A percentile compares a stretch with the other conserved stretches of the same genome.
Conservation (phyloP, 805 yeast genomes). For the Candida lessepsii region DNA sequence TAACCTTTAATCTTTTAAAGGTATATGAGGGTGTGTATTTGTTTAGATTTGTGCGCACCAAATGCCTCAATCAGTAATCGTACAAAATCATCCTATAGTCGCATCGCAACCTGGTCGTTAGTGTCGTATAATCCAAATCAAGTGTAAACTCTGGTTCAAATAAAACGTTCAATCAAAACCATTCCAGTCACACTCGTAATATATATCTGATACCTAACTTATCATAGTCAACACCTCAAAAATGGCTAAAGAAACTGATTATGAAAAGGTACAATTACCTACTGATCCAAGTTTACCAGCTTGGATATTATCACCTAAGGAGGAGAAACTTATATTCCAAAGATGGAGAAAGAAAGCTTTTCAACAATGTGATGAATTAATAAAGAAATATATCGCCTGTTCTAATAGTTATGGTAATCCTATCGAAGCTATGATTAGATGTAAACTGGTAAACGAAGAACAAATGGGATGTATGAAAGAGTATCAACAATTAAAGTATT, state of each 20-base stretch:
- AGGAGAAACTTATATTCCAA: slow-evolving; percentile 69
- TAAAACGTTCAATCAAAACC: too few relatives aligned
- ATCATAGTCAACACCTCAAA: too few relatives aligned
- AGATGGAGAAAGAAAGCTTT: slow-evolving; percentile 70
- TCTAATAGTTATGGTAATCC: slow-evolving; percentile 56
- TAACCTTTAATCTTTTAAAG: too few relatives aligned
- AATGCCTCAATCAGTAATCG: neutral
- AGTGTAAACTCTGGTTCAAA: too few relatives aligned
- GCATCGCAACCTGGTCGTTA: too few relatives aligned
- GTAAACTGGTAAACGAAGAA: slow-evolving; percentile 55
- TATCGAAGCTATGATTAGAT: slow-evolving; percentile 62
- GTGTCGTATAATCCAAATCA: too few relatives aligned
- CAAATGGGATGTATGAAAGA: slow-evolving; percentile 63
- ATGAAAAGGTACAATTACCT: slow-evolving; percentile 38
- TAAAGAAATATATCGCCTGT: slow-evolving; percentile 68
- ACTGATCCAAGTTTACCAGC: slow-evolving; percentile 55
- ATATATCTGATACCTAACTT: too few relatives aligned
- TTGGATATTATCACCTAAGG: slow-evolving; percentile 76
- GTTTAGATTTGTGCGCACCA: slow-evolving; percentile 4
- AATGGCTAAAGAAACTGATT: slow-evolving; percentile 27
- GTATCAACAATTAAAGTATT: slow-evolving; percentile 59
- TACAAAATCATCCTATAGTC: slow-evolving; percentile 4
- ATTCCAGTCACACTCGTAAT: too few relatives aligned
- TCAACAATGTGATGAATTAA: slow-evolving; percentile 63
- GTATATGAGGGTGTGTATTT: slow-evolving; percentile 5